Base-by-base conservation (phyloP, 306 rosid species). In the Trifolium subterraneum region DNA sequence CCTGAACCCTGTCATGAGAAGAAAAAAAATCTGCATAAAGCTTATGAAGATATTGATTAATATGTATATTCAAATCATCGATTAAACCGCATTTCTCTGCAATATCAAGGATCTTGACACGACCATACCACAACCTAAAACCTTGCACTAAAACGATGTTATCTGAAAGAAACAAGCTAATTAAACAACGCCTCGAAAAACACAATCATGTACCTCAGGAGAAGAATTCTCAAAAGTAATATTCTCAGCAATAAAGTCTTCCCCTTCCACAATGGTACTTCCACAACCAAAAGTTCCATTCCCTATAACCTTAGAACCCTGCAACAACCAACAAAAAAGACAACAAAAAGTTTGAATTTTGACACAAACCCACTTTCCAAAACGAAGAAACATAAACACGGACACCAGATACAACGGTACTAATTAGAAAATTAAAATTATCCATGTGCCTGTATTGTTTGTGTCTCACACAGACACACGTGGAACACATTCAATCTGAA, bases 201-300 rank as follows among this genome's bases (percentile, higher is more conserved):
- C 25, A 50, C 4, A 2, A 45, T 3, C 9, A 27, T 16, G 20
- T 75, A 90, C 98, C 96, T 91, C 78, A 73, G 98, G 92, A 58
- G 96, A 68, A 56, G 91, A 91, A 80, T 93, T 91, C 87, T 93
- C 94, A 73, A 93, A 91, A 4, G 98, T 93, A 66, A 93, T 83
- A 52, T 93, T 93, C 85, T 91, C 96, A 56, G 97, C 97, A 77
- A 93, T 89, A 33, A 93, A 93, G 62, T 93, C 98, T 75, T 85
- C 93, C 15, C 97, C 98, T 88, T 93, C 98, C 51, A 93, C 94
- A 82, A 93, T 93, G 4, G 71, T 38, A 41, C 85, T 89, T 48
- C 96, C 98, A 75, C 98, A 89, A 55, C 92, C 98, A 82, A 93
- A 93, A 19, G 97, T 93, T 56, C 98, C 98, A 42, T 87, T 88